Conservation (phyloP, 2,329 filamentous ascomycete genomes). For the Capronia americana region DNA sequence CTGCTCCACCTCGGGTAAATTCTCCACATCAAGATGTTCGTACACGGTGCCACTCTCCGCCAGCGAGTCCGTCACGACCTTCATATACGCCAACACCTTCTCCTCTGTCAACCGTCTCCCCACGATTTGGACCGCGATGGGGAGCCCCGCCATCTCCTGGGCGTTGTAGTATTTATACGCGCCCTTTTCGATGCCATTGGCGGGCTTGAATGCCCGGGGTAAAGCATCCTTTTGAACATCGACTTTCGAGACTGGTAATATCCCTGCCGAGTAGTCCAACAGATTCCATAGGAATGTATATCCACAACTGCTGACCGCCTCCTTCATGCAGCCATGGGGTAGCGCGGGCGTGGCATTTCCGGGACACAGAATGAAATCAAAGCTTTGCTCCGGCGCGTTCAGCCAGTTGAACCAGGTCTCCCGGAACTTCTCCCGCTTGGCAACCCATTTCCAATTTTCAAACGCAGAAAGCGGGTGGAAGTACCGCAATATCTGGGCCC, state of each 20-base stretch:
- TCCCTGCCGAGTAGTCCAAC: slow-evolving; percentile 84
- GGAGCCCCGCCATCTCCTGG: slow-evolving; percentile 81
- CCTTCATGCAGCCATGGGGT: slow-evolving; percentile 83
- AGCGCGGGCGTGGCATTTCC: slow-evolving; percentile 90
- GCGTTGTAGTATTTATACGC: slow-evolving; percentile 89
- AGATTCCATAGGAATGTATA: slow-evolving; percentile 95
- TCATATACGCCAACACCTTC: slow-evolving; percentile 83
- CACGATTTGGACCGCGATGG: slow-evolving; percentile 84
- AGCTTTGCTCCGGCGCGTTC: slow-evolving; percentile 69
- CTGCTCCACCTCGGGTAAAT: slow-evolving; percentile 29
- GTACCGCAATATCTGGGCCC: slow-evolving; percentile 76
- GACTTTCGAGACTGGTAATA: slow-evolving; percentile 85
- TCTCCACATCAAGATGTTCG: slow-evolving; percentile 55
- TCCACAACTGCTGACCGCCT: slow-evolving; percentile 83
- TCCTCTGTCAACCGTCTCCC: slow-evolving; percentile 83
- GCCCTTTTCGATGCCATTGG: slow-evolving; percentile 80
- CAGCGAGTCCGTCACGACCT: slow-evolving; percentile 75
- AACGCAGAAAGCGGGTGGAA: slow-evolving; percentile 76
- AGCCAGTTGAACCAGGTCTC: slow-evolving; percentile 84
- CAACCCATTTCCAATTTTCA: slow-evolving; percentile 83
- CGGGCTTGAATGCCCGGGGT: slow-evolving; percentile 49
- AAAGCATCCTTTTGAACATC: slow-evolving; percentile 73
- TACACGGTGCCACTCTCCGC: slow-evolving; percentile 61
- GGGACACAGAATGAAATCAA: slow-evolving; percentile 83
- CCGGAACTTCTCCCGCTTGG: slow-evolving; percentile 77